Conservation (phyloP, 2,329 filamentous ascomycete species). For the Knoxdaviesia proteae region DNA sequence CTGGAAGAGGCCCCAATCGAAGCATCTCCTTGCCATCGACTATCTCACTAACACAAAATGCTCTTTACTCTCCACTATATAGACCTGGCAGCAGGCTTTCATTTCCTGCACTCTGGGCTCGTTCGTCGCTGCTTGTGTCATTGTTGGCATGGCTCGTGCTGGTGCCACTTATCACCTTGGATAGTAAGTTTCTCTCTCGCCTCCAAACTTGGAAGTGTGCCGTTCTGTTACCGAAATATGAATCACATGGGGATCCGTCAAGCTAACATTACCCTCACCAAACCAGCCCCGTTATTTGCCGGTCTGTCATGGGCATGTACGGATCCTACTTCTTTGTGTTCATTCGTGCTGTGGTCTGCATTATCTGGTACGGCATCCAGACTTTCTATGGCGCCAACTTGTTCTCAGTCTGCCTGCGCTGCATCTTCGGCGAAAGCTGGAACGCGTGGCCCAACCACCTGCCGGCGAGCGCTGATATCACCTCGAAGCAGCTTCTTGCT, state of each 20-base stretch:
- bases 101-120: conserved; percentile 9
- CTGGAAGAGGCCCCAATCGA: too few species aligned
- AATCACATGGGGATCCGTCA: too few species aligned
- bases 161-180: too few species aligned
- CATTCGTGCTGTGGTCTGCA: conserved; percentile 12
- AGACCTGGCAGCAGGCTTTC: conserved; percentile 11
- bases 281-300: conserved; percentile 13
- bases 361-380: conserved; percentile 13
- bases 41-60: too few species aligned
- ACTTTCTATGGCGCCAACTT: conserved; percentile 12
- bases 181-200: too few species aligned
- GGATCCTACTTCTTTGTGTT: conserved; percentile 20
- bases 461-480: conserved; percentile 12
- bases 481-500: conserved; percentile 13
- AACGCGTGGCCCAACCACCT: conserved; percentile 13
- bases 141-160: too few species aligned
- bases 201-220: too few species aligned
- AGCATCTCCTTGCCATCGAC: too few species aligned
- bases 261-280: too few species aligned
- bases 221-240: too few species aligned
- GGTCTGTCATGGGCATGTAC: conserved; percentile 19
- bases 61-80: too few species aligned
- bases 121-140: too few species aligned
- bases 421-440: conserved; percentile 14
- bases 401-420: conserved; percentile 7